These are phyloP conservation scores for Sporothrix mexicana DNA, from an alignment of 2,329 filamentous ascomycete genomes.

Conservation along the genomic window DNA sequence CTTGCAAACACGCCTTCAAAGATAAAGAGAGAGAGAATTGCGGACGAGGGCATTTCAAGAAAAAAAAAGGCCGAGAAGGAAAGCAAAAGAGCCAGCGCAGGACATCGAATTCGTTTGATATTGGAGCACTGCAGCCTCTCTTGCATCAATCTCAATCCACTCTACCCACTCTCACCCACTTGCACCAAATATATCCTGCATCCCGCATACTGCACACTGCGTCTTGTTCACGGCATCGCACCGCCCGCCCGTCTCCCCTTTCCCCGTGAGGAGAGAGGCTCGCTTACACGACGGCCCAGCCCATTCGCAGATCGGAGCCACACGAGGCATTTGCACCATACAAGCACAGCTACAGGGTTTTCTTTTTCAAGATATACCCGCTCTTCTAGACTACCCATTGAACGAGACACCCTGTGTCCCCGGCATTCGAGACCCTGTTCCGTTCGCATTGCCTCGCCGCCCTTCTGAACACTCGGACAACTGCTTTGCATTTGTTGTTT, in stretches of 20 bases:
- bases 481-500: slow-evolving; percentile 15
- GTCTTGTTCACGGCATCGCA: neutral
- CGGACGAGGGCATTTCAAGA: too few relatives aligned
- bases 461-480: slow-evolving; percentile 27
- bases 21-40: neutral
- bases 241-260: slow-evolving; percentile 11
- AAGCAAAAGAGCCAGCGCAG: neutral
- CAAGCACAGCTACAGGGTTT: neutral
- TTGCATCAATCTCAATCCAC: slow-evolving; percentile 1
- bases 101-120: neutral
- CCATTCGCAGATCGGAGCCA: slow-evolving; percentile 4
- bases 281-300: slow-evolving; percentile 15
- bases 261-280: neutral
- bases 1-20: neutral
- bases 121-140: neutral
- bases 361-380: neutral
- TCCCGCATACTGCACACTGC: slow-evolving; percentile 4
- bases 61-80: neutral
- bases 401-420: slow-evolving; percentile 12
- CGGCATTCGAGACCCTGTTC: slow-evolving; percentile 20
- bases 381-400: neutral
- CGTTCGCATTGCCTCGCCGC: slow-evolving; percentile 13
- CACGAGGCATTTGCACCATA: slow-evolving; percentile 13
- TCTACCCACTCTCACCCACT: neutral
- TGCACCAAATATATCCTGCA: slow-evolving; percentile 23